Evolutionary conservation across 495 filamentous ascomycete species (phyloP).

Genomic region (Xylaria venustula): DNA sequence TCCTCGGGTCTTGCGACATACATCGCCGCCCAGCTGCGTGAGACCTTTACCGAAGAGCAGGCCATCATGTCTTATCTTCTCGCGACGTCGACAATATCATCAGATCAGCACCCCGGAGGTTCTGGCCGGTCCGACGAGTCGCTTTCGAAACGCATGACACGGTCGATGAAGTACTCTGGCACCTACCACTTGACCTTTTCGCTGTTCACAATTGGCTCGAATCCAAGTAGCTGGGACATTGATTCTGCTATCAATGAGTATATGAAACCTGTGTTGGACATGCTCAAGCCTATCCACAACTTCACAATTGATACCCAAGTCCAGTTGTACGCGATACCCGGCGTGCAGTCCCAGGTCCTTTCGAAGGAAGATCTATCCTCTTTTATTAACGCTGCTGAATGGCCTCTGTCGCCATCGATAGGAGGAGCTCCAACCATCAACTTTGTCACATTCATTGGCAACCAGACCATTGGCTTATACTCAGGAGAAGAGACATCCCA

Average conservation of each 20-base stretch:
- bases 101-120: conserved; percentile 45
- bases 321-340: conserved; percentile 84
- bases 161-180: conserved; percentile 86
- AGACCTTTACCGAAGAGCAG: conserved; percentile 84
- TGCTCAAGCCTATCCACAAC: conserved; percentile 80
- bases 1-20: conserved; percentile 76
- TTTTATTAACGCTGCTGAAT: conserved; percentile 97
- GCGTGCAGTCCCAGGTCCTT: conserved; percentile 65
- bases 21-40: conserved; percentile 74
- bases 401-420: conserved; percentile 93
- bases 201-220: conserved; percentile 74
- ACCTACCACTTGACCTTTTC: conserved; percentile 97
- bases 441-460: conserved; percentile 82
- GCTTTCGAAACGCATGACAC: conserved; percentile 59
- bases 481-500: conserved; percentile 61
- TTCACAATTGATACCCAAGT: conserved; percentile 97
- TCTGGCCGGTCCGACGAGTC: conserved; percentile 43
- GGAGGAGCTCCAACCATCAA: conserved; percentile 91
- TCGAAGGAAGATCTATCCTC: conserved; percentile 85
- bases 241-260: conserved; percentile 78
- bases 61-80: conserved; percentile 83
- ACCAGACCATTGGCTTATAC: conserved; percentile 43
- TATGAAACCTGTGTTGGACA: conserved; percentile 74
- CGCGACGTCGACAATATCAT: conserved; percentile 51
- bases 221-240: conserved; percentile 89